Base-by-base conservation (phyloP, 352 stramenopile genomes). In the Phytopythium sindhum region DNA sequence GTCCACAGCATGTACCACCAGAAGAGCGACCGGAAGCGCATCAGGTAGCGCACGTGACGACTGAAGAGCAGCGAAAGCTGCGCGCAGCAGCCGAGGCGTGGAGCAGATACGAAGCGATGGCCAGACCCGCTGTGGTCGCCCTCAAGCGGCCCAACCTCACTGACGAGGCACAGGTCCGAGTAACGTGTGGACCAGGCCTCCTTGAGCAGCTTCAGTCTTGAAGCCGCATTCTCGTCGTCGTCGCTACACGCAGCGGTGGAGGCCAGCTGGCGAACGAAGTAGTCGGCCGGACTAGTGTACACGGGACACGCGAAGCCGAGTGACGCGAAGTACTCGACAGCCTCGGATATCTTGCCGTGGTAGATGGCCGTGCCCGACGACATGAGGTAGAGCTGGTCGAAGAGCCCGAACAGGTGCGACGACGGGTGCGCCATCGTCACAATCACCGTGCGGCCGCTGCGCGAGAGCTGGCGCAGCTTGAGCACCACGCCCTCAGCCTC, bases 351-450 rank as follows among this genome's bases (percentile, higher is more conserved):
- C 26, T 78, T 80, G 10, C 84, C 81, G 37, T 90, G 73, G 68
- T 85, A 93, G 3, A 89, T 75, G 1, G 75, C 67, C 26, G 67
- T 58, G 33, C 84, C 81, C 31, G 73, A 77, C 3, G 73, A 70
- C 3, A 93, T 65, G 29, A 93, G 63, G 41, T 88, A 83, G 4
- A 91, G 63, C 45, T 73, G 54, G 48, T 91, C 83, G 57, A 91
- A 87, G 0, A 88, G 61, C 17, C 65, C 64, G 31, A 80, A 85
- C 23, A 86, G 23, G 54, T 89, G 73, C 1, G 79, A 91, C 31
- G 84, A 91, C n/a, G 90, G 90, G 60, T 89, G 81, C 10, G 88
- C 78, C 78, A 98, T 97, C 1, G 93, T 90, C 35, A 92, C 87
- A 19, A 98, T 73, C 10, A 98, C 77, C 4, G 91, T 97, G 51